Percentiles rank a stretch among this genome's conserved stretches.
Evolutionary conservation across 192 early-diverging fungal genomes (phyloP).

Genomic region (Phlyctochytrium bullatum): DNA sequence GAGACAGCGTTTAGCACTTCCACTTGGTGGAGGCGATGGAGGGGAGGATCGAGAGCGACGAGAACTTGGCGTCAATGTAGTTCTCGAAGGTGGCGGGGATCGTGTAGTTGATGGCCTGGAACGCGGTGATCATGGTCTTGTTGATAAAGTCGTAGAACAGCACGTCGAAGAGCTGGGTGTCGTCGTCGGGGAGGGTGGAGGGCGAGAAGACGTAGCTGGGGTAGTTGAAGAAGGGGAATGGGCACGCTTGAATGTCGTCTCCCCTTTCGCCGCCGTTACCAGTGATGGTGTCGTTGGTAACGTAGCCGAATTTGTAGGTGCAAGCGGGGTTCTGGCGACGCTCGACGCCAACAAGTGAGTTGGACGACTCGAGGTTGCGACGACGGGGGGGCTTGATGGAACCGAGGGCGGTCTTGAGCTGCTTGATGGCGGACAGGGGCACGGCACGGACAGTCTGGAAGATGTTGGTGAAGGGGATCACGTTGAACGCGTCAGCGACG

Average conservation of each 20-base stretch:
- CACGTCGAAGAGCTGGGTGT: conserved; percentile 15
- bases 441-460: conserved; percentile 36
- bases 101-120: no score
- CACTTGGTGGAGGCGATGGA: not conserved
- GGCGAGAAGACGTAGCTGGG: conserved; percentile 44
- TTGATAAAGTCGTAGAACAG: conserved; percentile 43
- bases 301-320: conserved; percentile 42
- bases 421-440: conserved; percentile 35
- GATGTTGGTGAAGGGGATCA: conserved; percentile 42
- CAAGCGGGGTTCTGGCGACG: conserved; percentile 24
- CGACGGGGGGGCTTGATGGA: conserved; percentile 22
- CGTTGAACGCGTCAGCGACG: conserved; percentile 41
- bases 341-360: no score
- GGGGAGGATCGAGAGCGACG: not conserved
- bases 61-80: not conserved
- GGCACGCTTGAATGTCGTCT: conserved; percentile 47
- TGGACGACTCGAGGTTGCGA: conserved; percentile 4
- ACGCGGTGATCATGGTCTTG: conserved; percentile 22
- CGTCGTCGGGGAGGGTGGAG: conserved; percentile 22
- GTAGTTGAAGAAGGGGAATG: conserved; percentile 31
- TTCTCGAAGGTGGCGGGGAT: not conserved
- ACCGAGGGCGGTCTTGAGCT: conserved; percentile 34
- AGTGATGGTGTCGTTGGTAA: conserved; percentile 47
- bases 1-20: conserved; percentile 1
- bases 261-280: conserved; percentile 31